Base-by-base conservation (phyloP, 2,329 filamentous ascomycete species). In the Aureobasidium vineae region DNA sequence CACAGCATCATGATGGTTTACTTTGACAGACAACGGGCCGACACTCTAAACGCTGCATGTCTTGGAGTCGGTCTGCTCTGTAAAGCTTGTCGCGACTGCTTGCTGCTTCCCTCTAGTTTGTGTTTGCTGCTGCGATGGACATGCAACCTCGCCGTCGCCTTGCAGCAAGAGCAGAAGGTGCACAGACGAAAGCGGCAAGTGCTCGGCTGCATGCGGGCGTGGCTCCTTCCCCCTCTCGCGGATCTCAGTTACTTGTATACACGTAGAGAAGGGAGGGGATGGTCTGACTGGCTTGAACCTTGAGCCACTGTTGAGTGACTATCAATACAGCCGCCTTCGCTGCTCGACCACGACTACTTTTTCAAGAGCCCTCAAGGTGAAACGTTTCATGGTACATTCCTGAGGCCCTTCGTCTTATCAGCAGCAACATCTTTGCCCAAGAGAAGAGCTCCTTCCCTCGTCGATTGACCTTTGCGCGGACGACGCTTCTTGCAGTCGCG, bases 321-420 rank as follows among this genome's bases (percentile, higher is more conserved):
- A 60, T 40, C 21, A 10, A 15, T 5, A 2, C n/a, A 15, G 16
- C 38, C 21, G 36, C 56, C 3, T 31, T 26, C 19, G 40, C 41
- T 47, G 8, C 16, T 21, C 28, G 41, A 47, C 28, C n/a, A 60
- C 26, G n/a, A 47, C 40, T 5, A 36, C 23, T 2, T 1, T 10
- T 16, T 10, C 2, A 5, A 28, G 7, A n/a, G 53, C 33, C 4
- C 8, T 33, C 26, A 7, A 59, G 41, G 5, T 60, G 41, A 60
- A 60, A 36, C 56, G 41, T 23, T 60, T 36, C 19, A 47, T 36
- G 56, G 56, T 26, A 16, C 56, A 60, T 60, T 47, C 41, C 56
- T 60, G 40, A 60, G 56, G 41, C 56, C 41, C 56, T 8, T 60
- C 56, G 56, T 60, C 28, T 47, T 47, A 47, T 47, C 56, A 47